A percentile compares a stretch with the other conserved stretches of the same genome.
Evolutionary conservation across 2,329 filamentous ascomycete species (phyloP).

Genomic region (Hirsutella thompsonii): DNA sequence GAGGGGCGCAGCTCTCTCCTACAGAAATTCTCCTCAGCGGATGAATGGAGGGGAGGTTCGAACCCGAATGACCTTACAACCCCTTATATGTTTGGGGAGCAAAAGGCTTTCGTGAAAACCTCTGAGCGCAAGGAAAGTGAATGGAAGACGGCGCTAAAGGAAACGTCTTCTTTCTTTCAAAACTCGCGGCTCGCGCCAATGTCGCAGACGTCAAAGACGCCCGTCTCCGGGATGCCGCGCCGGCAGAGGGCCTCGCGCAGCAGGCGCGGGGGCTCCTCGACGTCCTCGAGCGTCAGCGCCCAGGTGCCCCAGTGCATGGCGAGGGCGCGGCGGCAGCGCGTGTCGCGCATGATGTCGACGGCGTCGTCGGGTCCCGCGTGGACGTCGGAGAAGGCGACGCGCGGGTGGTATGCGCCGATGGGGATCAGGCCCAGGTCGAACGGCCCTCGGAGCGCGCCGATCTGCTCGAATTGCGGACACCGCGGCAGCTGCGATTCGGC

Average conservation of each 20-base stretch:
- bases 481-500: constrained; percentile 54
- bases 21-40: too few species aligned
- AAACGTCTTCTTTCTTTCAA: too few species aligned
- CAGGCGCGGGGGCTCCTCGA: constrained; percentile 66
- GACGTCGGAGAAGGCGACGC: constrained; percentile 61
- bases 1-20: too few species aligned
- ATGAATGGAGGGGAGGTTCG: too few species aligned
- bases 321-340: constrained; percentile 62
- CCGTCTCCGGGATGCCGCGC: constrained; percentile 54
- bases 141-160: too few species aligned
- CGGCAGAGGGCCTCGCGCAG: constrained; percentile 59
- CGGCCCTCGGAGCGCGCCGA: constrained; percentile 66
- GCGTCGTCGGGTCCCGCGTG: constrained; percentile 80
- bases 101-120: too few species aligned
- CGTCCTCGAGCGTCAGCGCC: constrained; percentile 74
- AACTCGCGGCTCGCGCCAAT: constrained; percentile 78
- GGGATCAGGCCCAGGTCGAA: constrained; percentile 89
- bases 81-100: too few species aligned
- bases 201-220: constrained; percentile 69
- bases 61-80: too few species aligned
- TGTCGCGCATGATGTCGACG: constrained; percentile 82
- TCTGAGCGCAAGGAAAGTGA: too few species aligned
- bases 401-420: constrained; percentile 76
- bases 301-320: constrained; percentile 92
- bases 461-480: constrained; percentile 76